Evolutionary conservation across 2,329 filamentous ascomycete genomes (phyloP), one percentile per base, ranked within the genome.

Genomic region (Penicillium sp.): DNA sequence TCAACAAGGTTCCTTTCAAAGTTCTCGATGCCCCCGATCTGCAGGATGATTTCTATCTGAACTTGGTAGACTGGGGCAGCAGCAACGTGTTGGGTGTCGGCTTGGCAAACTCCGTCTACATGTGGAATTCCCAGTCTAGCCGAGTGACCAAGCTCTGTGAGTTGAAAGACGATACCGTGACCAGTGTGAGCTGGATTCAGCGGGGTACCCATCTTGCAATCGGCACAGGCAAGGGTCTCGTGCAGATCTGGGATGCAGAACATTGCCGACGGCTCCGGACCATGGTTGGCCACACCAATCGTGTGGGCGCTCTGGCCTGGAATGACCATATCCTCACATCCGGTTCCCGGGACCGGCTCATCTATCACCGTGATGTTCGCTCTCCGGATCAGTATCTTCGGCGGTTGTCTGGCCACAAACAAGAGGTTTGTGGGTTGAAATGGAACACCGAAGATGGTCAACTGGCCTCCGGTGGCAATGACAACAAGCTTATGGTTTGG

Each of bases 401-500:
- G 59, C 93, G 92, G 71, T 83, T 99, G 4, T 88, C 92, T 7
- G 95, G 95, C 7, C 95, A 99, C 77, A 99, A 98, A 76, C 95
- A 99, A 78, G 95, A 99, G 78, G 92, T 99, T 12, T 99, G 95
- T 73, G 95, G 95, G 8, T 80, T 99, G 53, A 93, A 93, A 70
- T 99, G 95, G 95, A 99, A 99, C 70, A 91, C 90, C 58, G 93
- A 98, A 68, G 94, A 97, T 70, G 91, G 92, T 5, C 95, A 99
- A 75, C 84, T 99, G 28, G 95, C 95, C 12, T 96, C 91, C 57
- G 95, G 95, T 52, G 95, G 95, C 5, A 99, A 99, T 76, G 95
- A 99, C 80, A 99, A 99, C 80, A 98, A 98, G 75, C 83, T 99
- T 48, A 95, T 98, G 86, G 92, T 99, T 25, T 99, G 95, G 95